Evolutionary conservation across 2,329 filamentous ascomycete species (phyloP).

Genomic region (Fusarium tuaranense): DNA sequence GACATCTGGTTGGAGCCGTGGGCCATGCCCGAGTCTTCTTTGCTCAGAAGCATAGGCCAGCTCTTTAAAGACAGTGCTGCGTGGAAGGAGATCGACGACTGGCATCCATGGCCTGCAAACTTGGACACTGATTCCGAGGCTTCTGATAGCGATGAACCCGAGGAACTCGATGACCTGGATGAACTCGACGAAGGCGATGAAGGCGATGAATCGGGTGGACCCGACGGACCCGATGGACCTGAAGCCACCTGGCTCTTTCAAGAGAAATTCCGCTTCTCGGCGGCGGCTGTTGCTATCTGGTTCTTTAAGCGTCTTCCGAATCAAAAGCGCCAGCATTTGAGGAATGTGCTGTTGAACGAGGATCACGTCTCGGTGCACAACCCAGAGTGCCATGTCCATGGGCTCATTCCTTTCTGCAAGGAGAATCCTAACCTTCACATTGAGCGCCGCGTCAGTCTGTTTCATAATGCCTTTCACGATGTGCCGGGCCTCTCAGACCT

Average conservation of each 20-base stretch:
- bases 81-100: not conserved
- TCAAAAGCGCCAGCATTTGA: not conserved
- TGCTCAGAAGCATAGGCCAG: not conserved
- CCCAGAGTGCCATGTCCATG: not conserved
- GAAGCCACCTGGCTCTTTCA: not conserved
- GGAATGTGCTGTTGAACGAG: not conserved
- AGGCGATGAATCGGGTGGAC: no score
- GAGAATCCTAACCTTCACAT: conserved; percentile 7
- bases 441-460: not conserved
- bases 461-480: not conserved
- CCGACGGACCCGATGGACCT: no score
- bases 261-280: conserved; percentile 9
- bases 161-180: no score
- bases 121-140: not conserved
- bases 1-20: not conserved
- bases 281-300: not conserved
- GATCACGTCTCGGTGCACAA: not conserved
- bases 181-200: no score
- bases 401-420: conserved; percentile 9
- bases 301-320: not conserved
- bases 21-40: not conserved
- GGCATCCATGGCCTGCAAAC: not conserved
- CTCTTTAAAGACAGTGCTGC: not conserved
- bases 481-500: not conserved
- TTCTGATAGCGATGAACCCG: no score